Evolutionary conservation across 2,329 filamentous ascomycete genomes (phyloP).

Genomic region (Penicillium sp.): DNA sequence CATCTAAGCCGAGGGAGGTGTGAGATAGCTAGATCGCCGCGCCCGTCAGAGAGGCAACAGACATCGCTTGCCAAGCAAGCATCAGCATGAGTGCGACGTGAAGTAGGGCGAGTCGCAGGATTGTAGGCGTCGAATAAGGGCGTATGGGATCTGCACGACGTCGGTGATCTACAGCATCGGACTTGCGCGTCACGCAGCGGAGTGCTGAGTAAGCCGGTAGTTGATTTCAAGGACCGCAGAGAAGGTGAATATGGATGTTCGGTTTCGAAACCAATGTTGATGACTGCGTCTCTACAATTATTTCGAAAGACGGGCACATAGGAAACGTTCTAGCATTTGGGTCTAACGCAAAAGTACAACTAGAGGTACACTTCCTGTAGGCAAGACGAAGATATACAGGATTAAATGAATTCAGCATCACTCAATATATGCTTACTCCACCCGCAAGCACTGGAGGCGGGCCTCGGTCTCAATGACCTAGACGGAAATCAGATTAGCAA

Average conservation of each 20-base stretch:
- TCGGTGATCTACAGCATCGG: slow-evolving; percentile 10
- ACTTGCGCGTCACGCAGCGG: slow-evolving; percentile 6
- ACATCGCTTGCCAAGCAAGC: slow-evolving; percentile 14
- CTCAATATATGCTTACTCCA: slow-evolving; percentile 58
- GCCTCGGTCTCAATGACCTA: slow-evolving; percentile 89
- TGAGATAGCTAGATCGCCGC: slow-evolving; percentile 22
- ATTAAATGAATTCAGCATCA: slow-evolving; percentile 28
- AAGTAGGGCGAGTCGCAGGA: neutral
- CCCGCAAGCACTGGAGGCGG: slow-evolving; percentile 78
- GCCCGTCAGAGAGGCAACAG: slow-evolving; percentile 21
- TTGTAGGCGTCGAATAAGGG: neutral
- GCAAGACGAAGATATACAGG: slow-evolving; percentile 32
- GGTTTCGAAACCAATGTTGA: neutral
- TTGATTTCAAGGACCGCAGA: neutral
- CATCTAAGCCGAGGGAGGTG: slow-evolving; percentile 20
- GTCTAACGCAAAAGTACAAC: slow-evolving; percentile 38
- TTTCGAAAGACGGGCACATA: slow-evolving; percentile 4
- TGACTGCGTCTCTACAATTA: neutral
- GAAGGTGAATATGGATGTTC: neutral
- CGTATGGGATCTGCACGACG: neutral
- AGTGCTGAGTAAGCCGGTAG: neutral
- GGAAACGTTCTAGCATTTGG: slow-evolving; percentile 38
- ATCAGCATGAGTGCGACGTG: slow-evolving; percentile 20
- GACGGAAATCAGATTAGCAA: slow-evolving; percentile 17
- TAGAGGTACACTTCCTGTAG: slow-evolving; percentile 42